phyloP scores from a whole-genome alignment of 345 rosid species.

The Dipteronia sinensis region DNA sequence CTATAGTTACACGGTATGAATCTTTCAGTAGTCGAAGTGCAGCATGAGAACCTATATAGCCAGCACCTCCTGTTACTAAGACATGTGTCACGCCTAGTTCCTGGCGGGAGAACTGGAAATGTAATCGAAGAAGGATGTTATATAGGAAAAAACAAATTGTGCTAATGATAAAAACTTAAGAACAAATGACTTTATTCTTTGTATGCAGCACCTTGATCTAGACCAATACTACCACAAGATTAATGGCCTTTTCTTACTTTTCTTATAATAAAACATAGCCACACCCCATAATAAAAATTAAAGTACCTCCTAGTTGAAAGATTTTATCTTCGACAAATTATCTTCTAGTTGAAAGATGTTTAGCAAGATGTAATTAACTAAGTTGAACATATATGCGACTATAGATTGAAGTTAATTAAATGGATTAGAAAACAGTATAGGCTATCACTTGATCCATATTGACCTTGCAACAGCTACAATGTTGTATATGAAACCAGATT shows the following conservation, averaged over 20 bases:
- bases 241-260: too few species aligned
- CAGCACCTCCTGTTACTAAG: constrained; percentile 82
- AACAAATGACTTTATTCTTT: too few species aligned
- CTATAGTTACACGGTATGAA: constrained; percentile 68
- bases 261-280: too few species aligned
- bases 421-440: not conserved
- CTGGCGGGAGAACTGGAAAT: constrained; percentile 43
- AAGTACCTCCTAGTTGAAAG: too few species aligned
- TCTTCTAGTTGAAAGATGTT: not conserved
- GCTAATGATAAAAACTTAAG: not conserved
- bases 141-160: not conserved
- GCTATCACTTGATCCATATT: not conserved
- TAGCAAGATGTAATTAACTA: not conserved
- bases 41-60: constrained; percentile 82
- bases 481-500: not conserved
- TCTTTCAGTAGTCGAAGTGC: constrained; percentile 63
- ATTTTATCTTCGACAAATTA: too few species aligned
- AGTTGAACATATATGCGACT: too few species aligned
- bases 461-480: not conserved
- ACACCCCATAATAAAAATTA: too few species aligned
- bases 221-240: too few species aligned
- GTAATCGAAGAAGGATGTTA: not conserved
- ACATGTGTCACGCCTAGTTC: constrained; percentile 62
- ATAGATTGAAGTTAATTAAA: not conserved
- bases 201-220: too few species aligned